These are phyloP conservation scores for Teratosphaeria destructans DNA, from an alignment of 2,329 filamentous ascomycete species.

Conservation along the genomic window DNA sequence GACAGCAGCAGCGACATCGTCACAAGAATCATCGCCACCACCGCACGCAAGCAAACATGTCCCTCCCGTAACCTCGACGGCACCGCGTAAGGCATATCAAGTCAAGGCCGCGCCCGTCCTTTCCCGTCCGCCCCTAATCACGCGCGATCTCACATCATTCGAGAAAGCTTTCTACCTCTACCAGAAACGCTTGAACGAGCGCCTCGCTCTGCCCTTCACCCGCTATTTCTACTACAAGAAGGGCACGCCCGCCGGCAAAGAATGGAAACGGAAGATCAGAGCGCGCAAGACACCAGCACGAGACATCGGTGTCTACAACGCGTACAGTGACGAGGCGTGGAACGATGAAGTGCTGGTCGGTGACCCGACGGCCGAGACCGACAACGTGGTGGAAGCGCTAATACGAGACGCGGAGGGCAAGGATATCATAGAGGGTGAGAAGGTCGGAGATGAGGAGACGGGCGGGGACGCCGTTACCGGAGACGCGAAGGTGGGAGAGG, in stretches of 20 bases:
- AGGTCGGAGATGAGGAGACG: conserved; percentile 30
- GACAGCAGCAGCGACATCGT: conserved; percentile 25
- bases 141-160: conserved; percentile 72
- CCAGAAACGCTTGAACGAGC: conserved; percentile 92
- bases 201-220: conserved; percentile 75
- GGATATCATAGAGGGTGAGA: conserved; percentile 42
- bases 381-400: conserved; percentile 56
- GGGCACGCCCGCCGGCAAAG: conserved; percentile 70
- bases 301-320: conserved; percentile 77
- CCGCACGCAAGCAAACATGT: neutral
- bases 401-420: conserved; percentile 61
- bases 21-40: conserved; percentile 12
- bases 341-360: conserved; percentile 82
- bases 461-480: conserved; percentile 35
- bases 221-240: conserved; percentile 92
- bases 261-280: conserved; percentile 79
- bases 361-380: conserved; percentile 54
- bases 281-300: conserved; percentile 68
- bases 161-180: conserved; percentile 94
- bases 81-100: conserved; percentile 32
- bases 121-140: conserved; percentile 78
- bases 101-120: conserved; percentile 63
- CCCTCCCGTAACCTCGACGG: conserved; percentile 36
- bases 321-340: conserved; percentile 65
- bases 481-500: conserved; percentile 17